Evolutionary conservation across 495 filamentous ascomycete species (phyloP).

Genomic region (Hyaloscypha finlandica): DNA sequence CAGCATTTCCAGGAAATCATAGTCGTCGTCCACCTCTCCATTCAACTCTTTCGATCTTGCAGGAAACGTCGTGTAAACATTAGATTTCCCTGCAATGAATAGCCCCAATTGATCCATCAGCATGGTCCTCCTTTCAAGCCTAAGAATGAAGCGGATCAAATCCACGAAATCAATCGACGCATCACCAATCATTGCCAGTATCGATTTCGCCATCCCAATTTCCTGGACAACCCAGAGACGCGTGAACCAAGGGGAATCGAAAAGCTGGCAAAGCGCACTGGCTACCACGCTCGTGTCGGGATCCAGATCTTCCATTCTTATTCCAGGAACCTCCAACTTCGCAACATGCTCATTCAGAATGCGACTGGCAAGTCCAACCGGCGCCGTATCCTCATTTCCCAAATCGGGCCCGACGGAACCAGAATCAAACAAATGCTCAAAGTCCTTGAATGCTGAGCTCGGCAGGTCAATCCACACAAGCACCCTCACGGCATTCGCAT

Average conservation of each 20-base stretch:
- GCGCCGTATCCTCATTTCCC: neutral
- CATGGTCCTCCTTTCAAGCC: constrained; percentile 8
- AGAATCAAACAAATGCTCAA: constrained; percentile 3
- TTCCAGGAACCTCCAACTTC: neutral
- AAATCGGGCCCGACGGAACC: neutral
- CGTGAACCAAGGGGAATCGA: constrained; percentile 7
- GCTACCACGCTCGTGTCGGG: neutral
- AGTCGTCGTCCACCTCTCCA: constrained; percentile 13
- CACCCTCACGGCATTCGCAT: constrained; percentile 13
- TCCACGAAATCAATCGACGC: constrained; percentile 10
- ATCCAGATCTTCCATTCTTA: neutral
- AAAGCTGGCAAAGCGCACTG: constrained; percentile 1
- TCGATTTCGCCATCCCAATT: constrained; percentile 8
- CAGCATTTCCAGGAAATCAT: constrained; percentile 10
- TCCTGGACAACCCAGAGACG: constrained; percentile 16
- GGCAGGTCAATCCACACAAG: constrained; percentile 9
- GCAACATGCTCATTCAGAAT: constrained; percentile 11
- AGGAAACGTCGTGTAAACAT: constrained; percentile 10
- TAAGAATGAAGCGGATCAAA: constrained; percentile 12
- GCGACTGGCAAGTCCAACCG: neutral
- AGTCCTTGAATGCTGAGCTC: neutral
- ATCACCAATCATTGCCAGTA: constrained; percentile 5
- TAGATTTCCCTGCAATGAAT: constrained; percentile 7
- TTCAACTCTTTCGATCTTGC: constrained; percentile 4
- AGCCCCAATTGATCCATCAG: constrained; percentile 8